Conservation (phyloP, 163 green algal species). For the Picocystis sp. region DNA sequence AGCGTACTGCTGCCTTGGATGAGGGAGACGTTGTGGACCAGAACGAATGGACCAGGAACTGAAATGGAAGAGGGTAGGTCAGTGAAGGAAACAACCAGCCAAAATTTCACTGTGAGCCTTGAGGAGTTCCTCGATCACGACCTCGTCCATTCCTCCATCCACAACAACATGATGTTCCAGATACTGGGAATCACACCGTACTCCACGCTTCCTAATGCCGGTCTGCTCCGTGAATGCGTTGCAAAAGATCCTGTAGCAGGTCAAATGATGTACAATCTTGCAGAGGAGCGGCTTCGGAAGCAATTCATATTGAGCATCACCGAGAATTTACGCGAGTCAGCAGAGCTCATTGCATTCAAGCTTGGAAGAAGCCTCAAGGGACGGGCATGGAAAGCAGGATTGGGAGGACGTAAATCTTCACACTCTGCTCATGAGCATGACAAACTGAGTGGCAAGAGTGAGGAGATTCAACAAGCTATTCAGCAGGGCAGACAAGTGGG, state of each 20-base stretch:
- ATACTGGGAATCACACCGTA: slow-evolving; percentile 71
- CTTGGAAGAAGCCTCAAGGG: too few species aligned
- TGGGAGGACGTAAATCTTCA: too few species aligned
- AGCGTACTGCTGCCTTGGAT: background rate
- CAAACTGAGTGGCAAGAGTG: too few species aligned
- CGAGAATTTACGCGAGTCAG: too few species aligned
- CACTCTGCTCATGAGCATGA: too few species aligned
- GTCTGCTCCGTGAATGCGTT: slow-evolving; percentile 27
- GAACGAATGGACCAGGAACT: background rate
- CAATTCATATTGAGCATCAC: too few species aligned
- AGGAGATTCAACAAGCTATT: too few species aligned
- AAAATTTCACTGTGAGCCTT: slow-evolving; percentile 30
- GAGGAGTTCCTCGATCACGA: slow-evolving; percentile 59
- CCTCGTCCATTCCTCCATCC: slow-evolving; percentile 9
- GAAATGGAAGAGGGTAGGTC: background rate
- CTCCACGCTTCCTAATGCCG: slow-evolving; percentile 29
- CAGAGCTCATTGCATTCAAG: too few species aligned
- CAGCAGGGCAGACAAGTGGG: too few species aligned
- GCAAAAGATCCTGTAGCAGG: slow-evolving; percentile 1
- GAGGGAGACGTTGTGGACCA: background rate
- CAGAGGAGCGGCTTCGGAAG: too few species aligned
- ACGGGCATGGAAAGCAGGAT: too few species aligned
- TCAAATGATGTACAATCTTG: too few species aligned
- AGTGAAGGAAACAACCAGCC: background rate
- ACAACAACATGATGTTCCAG: slow-evolving; percentile 18